Evolutionary conservation across 768 basidiomycete species (phyloP).

Genomic region (Sarcomyxa edulis): DNA sequence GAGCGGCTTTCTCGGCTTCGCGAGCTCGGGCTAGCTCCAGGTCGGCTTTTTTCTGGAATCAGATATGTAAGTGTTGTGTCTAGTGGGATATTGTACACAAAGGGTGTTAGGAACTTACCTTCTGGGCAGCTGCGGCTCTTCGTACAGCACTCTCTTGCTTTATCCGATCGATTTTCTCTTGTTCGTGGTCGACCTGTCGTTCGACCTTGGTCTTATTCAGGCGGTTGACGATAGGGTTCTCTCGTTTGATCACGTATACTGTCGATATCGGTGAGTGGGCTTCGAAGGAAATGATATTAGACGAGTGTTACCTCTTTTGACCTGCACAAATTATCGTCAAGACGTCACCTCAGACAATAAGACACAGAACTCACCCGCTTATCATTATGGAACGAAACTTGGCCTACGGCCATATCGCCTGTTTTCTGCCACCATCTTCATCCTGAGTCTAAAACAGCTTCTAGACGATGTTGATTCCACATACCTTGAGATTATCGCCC

Average conservation of each 20-base stretch:
- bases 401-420: constrained; percentile 95
- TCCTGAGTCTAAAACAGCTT: not conserved
- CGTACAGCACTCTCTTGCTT: constrained; percentile 69
- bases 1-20: constrained; percentile 82
- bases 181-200: constrained; percentile 84
- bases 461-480: constrained; percentile 7
- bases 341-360: not conserved
- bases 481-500: constrained; percentile 84
- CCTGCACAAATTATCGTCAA: constrained; percentile 4
- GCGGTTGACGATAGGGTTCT: constrained; percentile 88
- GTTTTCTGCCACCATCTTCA: constrained; percentile 75
- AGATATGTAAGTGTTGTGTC: not conserved
- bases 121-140: constrained; percentile 57
- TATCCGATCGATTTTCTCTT: constrained; percentile 76
- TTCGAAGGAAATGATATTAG: constrained; percentile 3
- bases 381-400: constrained; percentile 92
- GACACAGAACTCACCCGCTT: constrained; percentile 51
- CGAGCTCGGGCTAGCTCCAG: constrained; percentile 65
- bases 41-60: constrained; percentile 70
- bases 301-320: constrained; percentile 9
- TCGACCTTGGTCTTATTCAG: constrained; percentile 91
- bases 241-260: constrained; percentile 78
- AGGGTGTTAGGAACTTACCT: constrained; percentile 35
- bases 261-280: not conserved
- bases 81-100: not conserved